Percentiles rank a stretch among this genome's conserved stretches.
phyloP scores from a whole-genome alignment of 352 stramenopile species.

The Lagenidium sp. region DNA sequence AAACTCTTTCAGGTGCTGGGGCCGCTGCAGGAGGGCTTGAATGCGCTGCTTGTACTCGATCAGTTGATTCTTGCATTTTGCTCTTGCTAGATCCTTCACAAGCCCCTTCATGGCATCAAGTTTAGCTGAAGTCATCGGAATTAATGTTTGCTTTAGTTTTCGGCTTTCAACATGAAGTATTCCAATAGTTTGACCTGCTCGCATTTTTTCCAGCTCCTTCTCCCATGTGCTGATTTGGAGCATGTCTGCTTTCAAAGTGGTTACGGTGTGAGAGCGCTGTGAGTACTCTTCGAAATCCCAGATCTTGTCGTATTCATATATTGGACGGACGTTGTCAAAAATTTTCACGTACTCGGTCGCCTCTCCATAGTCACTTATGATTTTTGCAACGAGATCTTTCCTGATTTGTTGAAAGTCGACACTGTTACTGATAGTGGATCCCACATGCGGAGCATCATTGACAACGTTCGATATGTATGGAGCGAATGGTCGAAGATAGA shows the following conservation, averaged over 20 bases:
- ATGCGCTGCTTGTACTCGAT: conserved; percentile 89
- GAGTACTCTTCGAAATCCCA: conserved; percentile 89
- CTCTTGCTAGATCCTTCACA: conserved; percentile 84
- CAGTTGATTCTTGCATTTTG: conserved; percentile 84
- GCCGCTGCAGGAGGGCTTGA: conserved; percentile 69
- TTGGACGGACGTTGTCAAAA: conserved; percentile 89
- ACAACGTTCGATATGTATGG: conserved; percentile 61
- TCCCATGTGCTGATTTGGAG: conserved; percentile 88
- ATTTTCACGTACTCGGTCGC: conserved; percentile 88
- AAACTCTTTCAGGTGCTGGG: conserved; percentile 90
- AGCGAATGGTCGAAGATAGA: conserved; percentile 85
- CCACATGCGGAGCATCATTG: conserved; percentile 66
- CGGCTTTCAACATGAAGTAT: conserved; percentile 90
- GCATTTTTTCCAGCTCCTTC: conserved; percentile 93
- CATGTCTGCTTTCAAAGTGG: conserved; percentile 86
- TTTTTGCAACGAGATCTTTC: conserved; percentile 73
- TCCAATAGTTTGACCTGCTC: conserved; percentile 85
- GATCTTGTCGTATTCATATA: conserved; percentile 87
- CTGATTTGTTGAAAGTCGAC: conserved; percentile 69
- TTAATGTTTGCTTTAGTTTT: conserved; percentile 90
- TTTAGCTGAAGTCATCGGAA: conserved; percentile 89
- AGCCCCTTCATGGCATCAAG: conserved; percentile 90
- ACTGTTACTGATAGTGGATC: conserved; percentile 60
- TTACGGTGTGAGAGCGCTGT: conserved; percentile 74
- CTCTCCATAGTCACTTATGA: conserved; percentile 80